Evolutionary conservation across 2,329 filamentous ascomycete genomes (phyloP), one percentile per base, ranked within the genome.

Genomic region (Beauveria rudraprayagi): DNA sequence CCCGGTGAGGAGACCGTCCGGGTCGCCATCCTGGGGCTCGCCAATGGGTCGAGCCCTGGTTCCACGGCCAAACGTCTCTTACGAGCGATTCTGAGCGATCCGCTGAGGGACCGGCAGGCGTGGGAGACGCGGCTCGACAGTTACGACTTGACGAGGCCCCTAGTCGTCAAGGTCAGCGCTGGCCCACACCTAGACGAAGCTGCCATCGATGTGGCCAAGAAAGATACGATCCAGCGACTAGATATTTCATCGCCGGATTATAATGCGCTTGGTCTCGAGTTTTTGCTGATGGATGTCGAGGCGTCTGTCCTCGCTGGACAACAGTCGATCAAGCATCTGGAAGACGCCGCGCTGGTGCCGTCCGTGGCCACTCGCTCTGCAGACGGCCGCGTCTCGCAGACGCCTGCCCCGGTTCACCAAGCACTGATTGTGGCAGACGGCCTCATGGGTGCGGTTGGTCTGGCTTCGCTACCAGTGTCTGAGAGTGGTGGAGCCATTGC

Each of bases 351-450:
- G 14, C 80, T 96, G n/a, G 87, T 91, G 19, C 92, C 92, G 3
- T 81, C 80, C 0, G 81, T 96, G 40, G 85, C 90, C 22, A 89
- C 90, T 47, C 84, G 83, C 6, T 86, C 88, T 16, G 80, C 80
- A 63, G 84, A 83, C 17, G 86, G 86, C 9, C 80, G 85, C 63
- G 81, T 85, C 61, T 85, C 86, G 14, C 82, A 86, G 17, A 80
- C 94, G 47, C 84, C 86, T 7, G 91, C 91, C 50, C 92, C 93
- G 0, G 91, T 97, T 1, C 93, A 97, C 70, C 90, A 87, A 70
- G 85, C 88, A 1, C 74, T 97, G 17, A 68, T 97, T 10, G 82
- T 96, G 9, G 86, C 85, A 0, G 82, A 90, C 54, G 92, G 91
- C 0, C 75, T 96, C 2, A 76, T 83, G 58, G 91, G 89, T 8